These are phyloP conservation scores for Entomortierella chlamydospora DNA, from an alignment of 192 early-diverging fungal species.

Conservation along the genomic window DNA sequence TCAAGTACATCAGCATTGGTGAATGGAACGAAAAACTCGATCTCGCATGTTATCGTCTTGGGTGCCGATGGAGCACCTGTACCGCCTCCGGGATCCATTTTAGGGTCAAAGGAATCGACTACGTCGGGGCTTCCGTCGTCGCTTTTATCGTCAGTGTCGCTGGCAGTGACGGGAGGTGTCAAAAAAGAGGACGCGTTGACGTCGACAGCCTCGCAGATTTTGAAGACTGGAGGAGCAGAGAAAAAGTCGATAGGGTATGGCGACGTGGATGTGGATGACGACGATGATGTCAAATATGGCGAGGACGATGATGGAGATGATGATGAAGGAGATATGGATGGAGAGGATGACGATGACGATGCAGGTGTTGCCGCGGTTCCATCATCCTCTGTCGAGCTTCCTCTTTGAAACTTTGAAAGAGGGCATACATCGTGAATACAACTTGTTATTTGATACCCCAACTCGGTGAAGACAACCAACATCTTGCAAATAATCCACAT, in stretches of 20 bases:
- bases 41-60: slow-evolving; percentile 22
- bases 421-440: not conserved
- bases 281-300: slow-evolving; percentile 52
- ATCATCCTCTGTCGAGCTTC: slow-evolving; percentile 35
- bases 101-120: not conserved
- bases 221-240: slow-evolving; percentile 1
- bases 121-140: not conserved
- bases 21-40: slow-evolving; percentile 23
- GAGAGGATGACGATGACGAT: slow-evolving; percentile 45
- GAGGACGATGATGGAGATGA: slow-evolving; percentile 40
- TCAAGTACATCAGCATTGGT: slow-evolving; percentile 30
- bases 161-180: not conserved
- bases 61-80: slow-evolving; percentile 12
- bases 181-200: not conserved
- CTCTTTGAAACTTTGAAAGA: too few relatives aligned
- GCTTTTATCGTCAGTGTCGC: not conserved
- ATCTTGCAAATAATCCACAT: not conserved
- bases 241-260: slow-evolving; percentile 28
- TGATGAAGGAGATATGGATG: slow-evolving; percentile 26
- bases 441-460: slow-evolving; percentile 7
- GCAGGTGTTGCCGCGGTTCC: slow-evolving; percentile 41
- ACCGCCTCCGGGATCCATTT: not conserved
- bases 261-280: slow-evolving; percentile 47
- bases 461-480: not conserved
- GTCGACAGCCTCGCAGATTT: too few relatives aligned